Percentiles rank a stretch among this genome's conserved stretches.
Conservation (phyloP, 202 grass and related monocot genomes). For the Carex arenaria region DNA sequence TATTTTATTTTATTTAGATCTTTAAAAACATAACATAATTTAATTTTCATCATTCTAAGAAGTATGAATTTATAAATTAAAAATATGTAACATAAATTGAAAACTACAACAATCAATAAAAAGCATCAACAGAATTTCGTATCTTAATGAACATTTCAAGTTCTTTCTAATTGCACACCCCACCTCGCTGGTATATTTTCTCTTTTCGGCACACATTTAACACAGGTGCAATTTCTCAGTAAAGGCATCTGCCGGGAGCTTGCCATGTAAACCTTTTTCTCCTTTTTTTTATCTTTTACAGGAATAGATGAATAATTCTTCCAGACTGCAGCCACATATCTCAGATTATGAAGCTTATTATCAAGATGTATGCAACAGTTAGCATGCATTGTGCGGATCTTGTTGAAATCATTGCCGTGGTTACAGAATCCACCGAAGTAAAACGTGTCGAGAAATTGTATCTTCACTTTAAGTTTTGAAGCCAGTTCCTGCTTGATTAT, state of each 20-base stretch:
- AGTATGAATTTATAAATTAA: background rate
- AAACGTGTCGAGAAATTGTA: conserved; percentile 36
- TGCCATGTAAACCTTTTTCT: conserved; percentile 10
- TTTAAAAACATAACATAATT: background rate
- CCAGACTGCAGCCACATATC: conserved; percentile 25
- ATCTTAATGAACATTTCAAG: background rate
- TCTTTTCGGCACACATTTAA: background rate
- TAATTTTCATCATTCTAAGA: background rate
- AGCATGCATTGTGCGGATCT: conserved; percentile 52
- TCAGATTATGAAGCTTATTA: conserved; percentile 49
- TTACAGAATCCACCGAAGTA: conserved; percentile 40
- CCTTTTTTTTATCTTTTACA: conserved; percentile 13
- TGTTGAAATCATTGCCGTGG: conserved; percentile 4
- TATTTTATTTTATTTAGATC: no score
- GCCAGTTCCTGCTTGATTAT: conserved; percentile 36
- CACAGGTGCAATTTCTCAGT: background rate
- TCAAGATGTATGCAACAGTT: conserved; percentile 42
- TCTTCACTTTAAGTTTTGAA: background rate
- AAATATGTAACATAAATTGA: background rate
- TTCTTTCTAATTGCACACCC: background rate
- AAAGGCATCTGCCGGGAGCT: conserved; percentile 27
- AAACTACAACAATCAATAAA: background rate
- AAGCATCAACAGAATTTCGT: background rate
- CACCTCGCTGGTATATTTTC: background rate
- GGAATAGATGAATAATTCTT: conserved; percentile 30